Evolutionary conservation across 768 basidiomycete genomes (phyloP).

Genomic region (Russula vinacea): DNA sequence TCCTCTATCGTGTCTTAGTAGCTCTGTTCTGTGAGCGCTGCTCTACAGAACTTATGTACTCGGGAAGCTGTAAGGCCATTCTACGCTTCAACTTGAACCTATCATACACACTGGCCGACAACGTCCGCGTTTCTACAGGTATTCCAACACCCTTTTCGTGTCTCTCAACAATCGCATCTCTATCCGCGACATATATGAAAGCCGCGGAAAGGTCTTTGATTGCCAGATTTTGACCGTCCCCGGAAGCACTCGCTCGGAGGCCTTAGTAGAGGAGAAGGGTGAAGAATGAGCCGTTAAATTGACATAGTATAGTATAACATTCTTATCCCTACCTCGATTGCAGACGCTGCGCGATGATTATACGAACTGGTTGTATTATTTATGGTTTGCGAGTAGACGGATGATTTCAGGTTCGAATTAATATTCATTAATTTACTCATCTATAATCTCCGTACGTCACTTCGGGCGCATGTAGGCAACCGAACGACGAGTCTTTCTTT

Average conservation of each 20-base stretch:
- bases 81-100: too few species aligned
- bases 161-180: conserved; percentile 30
- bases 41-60: conserved; percentile 10
- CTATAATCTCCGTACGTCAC: neutral
- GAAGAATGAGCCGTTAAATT: too few species aligned
- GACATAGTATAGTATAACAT: too few species aligned
- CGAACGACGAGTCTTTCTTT: too few species aligned
- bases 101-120: too few species aligned
- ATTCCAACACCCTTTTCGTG: conserved; percentile 34
- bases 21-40: conserved; percentile 35
- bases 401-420: neutral
- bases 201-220: neutral
- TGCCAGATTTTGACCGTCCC: too few species aligned
- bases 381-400: too few species aligned
- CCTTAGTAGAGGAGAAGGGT: neutral
- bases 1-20: conserved; percentile 33
- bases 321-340: too few species aligned
- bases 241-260: too few species aligned
- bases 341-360: too few species aligned
- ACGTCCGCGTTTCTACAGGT: conserved; percentile 4
- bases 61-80: conserved; percentile 24
- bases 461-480: too few species aligned
- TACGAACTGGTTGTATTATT: too few species aligned
- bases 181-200: neutral
- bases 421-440: neutral